Evolutionary conservation across 2,329 filamentous ascomycete species (phyloP).

Genomic region (Diaporthe sp.): DNA sequence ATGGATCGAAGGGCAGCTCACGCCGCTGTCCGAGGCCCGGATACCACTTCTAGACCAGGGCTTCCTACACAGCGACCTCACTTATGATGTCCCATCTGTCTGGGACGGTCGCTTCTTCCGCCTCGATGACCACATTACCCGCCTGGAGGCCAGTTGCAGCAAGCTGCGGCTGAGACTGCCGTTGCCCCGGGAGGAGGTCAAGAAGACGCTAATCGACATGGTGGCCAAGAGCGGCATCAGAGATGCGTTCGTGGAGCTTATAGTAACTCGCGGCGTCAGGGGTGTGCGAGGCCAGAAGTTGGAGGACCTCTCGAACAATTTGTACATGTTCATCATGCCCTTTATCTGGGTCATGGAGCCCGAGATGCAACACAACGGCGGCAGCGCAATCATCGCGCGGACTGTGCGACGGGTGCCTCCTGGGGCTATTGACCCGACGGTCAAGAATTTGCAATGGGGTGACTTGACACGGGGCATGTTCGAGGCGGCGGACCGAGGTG

Average conservation of each 20-base stretch:
- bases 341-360: conserved; percentile 67
- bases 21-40: conserved; percentile 60
- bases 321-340: conserved; percentile 63
- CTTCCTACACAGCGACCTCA: conserved; percentile 65
- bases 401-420: conserved; percentile 60
- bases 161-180: conserved; percentile 62
- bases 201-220: conserved; percentile 59
- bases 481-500: conserved; percentile 61
- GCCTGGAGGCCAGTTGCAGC: conserved; percentile 58
- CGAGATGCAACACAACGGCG: conserved; percentile 55
- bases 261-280: conserved; percentile 63
- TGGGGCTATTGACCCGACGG: conserved; percentile 62
- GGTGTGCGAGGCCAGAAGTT: conserved; percentile 54
- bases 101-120: conserved; percentile 67
- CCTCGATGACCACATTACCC: conserved; percentile 61
- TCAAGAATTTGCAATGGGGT: conserved; percentile 67
- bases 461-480: conserved; percentile 60
- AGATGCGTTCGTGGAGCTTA: conserved; percentile 65
- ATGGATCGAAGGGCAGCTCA: conserved; percentile 55
- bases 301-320: conserved; percentile 53
- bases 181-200: conserved; percentile 54
- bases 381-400: conserved; percentile 58
- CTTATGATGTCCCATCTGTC: conserved; percentile 65
- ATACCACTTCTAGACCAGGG: conserved; percentile 66
- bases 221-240: conserved; percentile 59